phyloP scores from a whole-genome alignment of 805 yeast species.

The Saccharomyces paradoxus region DNA sequence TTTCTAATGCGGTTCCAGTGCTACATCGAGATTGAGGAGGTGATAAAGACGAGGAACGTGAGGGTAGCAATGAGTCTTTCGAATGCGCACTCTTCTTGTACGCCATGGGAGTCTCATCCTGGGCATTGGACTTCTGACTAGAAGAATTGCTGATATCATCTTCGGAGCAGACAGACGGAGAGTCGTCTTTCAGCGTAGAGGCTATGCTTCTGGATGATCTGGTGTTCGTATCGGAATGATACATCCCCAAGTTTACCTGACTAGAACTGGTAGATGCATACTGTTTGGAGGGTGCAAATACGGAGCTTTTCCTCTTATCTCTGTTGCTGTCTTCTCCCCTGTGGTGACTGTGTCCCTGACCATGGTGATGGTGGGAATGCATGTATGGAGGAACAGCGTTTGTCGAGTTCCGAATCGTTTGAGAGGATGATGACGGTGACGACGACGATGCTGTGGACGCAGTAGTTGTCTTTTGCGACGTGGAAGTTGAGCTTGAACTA shows the following conservation, averaged over 20 bases:
- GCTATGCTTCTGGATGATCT: conserved; percentile 4
- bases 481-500: neutral
- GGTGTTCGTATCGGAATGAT: conserved; percentile 3
- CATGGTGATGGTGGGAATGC: conserved; percentile 1
- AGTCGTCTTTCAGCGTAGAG: conserved; percentile 4
- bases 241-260: neutral
- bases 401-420: conserved; percentile 1
- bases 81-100: neutral
- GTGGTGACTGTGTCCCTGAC: neutral
- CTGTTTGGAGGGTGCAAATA: neutral
- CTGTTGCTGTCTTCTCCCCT: neutral
- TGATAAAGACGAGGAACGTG: neutral
- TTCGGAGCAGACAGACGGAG: conserved; percentile 4
- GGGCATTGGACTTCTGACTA: neutral
- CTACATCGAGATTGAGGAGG: neutral
- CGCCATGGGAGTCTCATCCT: neutral
- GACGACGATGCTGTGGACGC: neutral
- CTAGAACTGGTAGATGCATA: conserved; percentile 1
- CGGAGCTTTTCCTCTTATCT: neutral
- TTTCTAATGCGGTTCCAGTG: neutral
- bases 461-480: neutral
- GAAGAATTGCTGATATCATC: conserved; percentile 1
- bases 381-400: neutral
- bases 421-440: conserved; percentile 5
- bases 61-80: neutral